Evolutionary conservation across 371 early-diverging fungal species (phyloP).

Genomic region (Dinochytrium kinnereticum): DNA sequence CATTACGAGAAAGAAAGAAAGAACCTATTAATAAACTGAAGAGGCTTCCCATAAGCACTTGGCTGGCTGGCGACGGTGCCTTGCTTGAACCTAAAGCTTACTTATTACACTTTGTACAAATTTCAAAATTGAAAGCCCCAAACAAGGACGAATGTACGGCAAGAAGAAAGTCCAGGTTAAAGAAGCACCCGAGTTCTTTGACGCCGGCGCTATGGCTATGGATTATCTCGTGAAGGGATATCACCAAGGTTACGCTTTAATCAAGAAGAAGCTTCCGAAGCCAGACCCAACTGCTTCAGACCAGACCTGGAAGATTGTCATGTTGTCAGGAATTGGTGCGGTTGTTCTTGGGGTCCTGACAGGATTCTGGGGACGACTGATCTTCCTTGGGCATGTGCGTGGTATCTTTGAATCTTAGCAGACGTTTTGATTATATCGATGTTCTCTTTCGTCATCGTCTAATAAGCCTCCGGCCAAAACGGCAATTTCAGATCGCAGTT

Average conservation of each 20-base stretch:
- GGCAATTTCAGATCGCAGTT: neutral
- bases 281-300: neutral
- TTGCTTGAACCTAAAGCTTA: too few species aligned
- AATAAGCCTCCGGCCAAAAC: too few species aligned
- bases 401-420: neutral
- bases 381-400: slow-evolving; percentile 8
- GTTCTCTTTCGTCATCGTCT: neutral
- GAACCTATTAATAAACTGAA: too few species aligned
- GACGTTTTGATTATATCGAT: neutral
- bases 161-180: neutral
- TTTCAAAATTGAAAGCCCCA: too few species aligned
- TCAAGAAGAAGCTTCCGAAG: neutral
- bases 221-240: neutral
- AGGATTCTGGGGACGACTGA: neutral
- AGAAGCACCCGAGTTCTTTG: neutral
- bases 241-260: neutral
- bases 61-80: too few species aligned
- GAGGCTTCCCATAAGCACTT: too few species aligned
- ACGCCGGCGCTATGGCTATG: neutral
- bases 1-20: too few species aligned
- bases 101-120: too few species aligned
- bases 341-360: neutral
- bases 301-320: slow-evolving; percentile 1
- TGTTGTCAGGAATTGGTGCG: neutral
- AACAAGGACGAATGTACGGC: neutral